Conservation (phyloP, 2,329 filamentous ascomycete species). For the Colletotrichum lupini region DNA sequence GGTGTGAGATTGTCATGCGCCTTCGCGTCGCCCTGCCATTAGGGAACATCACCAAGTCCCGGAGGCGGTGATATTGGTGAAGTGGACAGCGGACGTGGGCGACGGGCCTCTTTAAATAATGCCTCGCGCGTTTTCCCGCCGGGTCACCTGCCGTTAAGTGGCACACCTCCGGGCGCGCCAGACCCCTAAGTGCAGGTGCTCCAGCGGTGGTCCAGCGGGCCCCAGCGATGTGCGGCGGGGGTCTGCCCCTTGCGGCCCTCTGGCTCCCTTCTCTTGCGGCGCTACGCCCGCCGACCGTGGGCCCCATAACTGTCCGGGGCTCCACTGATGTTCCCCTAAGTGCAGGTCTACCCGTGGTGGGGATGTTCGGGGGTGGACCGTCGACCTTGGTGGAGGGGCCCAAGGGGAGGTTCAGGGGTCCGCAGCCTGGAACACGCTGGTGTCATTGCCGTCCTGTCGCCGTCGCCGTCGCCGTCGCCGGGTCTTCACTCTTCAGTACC, state of each 20-base stretch:
- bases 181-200: conserved; percentile 38
- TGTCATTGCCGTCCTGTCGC: not conserved
- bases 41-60: conserved; percentile 26
- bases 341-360: conserved; percentile 34
- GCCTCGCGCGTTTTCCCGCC: conserved; percentile 9
- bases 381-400: no score
- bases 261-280: no score
- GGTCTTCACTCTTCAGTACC: no score
- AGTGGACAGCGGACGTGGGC: conserved; percentile 15
- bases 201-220: conserved; percentile 23
- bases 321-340: conserved; percentile 35
- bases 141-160: conserved; percentile 33
- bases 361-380: not conserved
- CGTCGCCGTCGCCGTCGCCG: not conserved
- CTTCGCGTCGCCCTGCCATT: conserved; percentile 35
- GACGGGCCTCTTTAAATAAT: conserved; percentile 31
- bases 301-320: not conserved
- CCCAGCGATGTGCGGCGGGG: not conserved
- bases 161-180: conserved; percentile 33
- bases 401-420: conserved; percentile 2
- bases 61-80: not conserved
- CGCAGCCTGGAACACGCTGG: conserved; percentile 18
- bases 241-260: no score
- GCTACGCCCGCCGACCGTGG: not conserved
- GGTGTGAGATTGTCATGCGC: conserved; percentile 1